Evolutionary conservation across 2,329 filamentous ascomycete genomes (phyloP).

Genomic region (Paraphoma chrysanthemicola): DNA sequence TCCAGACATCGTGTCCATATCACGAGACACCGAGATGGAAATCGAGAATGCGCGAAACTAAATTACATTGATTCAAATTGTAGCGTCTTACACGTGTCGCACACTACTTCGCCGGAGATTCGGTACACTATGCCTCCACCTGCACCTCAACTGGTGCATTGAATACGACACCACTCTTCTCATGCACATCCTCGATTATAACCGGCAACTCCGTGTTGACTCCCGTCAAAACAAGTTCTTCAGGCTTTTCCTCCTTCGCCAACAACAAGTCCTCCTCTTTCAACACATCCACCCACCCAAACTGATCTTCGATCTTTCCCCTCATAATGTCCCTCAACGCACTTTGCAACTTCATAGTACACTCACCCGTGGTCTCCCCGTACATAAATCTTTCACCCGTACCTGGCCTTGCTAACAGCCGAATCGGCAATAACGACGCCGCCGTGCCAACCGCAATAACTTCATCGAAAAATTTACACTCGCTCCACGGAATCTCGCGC

Average conservation of each 20-base stretch:
- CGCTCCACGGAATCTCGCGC: conserved; percentile 22
- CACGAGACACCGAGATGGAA: no score
- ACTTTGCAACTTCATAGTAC: conserved; percentile 6
- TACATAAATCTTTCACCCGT: conserved; percentile 27
- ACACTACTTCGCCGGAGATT: not conserved
- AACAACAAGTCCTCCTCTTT: conserved; percentile 15
- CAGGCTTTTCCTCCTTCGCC: conserved; percentile 1
- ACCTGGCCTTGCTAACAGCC: conserved; percentile 7
- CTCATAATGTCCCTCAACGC: conserved; percentile 16
- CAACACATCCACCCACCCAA: conserved; percentile 15
- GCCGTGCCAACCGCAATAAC: conserved; percentile 31
- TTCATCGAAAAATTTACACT: conserved; percentile 24
- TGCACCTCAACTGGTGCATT: conserved; percentile 1
- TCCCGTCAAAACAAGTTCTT: not conserved
- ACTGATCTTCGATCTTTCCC: conserved; percentile 15
- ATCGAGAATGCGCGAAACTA: no score
- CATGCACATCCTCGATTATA: not conserved
- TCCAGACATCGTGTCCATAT: no score
- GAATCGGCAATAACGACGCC: conserved; percentile 21
- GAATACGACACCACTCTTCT: conserved; percentile 1
- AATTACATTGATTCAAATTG: no score
- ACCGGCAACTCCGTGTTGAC: not conserved
- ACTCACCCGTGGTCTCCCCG: conserved; percentile 5
- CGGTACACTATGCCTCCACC: not conserved
- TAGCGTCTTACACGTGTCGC: no score